Conservation (phyloP, 768 basidiomycete genomes). For the Mycena maculata region DNA sequence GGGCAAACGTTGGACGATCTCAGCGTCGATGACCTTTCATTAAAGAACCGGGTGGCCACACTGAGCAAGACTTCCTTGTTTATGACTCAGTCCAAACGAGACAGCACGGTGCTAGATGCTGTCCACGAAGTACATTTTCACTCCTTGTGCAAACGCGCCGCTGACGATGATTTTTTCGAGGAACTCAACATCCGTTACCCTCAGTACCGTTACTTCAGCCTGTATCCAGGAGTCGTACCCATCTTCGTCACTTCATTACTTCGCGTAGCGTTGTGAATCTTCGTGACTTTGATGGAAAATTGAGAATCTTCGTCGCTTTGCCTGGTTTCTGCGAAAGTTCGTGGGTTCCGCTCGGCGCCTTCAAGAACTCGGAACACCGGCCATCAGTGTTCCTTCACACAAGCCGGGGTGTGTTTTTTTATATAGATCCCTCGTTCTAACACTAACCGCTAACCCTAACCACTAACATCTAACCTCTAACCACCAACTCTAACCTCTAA, state of each 20-base stretch:
- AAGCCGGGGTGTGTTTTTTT: too few relatives aligned
- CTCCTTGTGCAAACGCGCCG: background rate
- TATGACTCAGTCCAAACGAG: background rate
- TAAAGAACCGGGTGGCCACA: background rate
- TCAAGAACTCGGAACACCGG: too few relatives aligned
- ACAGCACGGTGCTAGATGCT: constrained; percentile 1
- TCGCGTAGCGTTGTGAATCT: too few relatives aligned
- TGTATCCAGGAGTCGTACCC: background rate
- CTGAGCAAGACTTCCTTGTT: background rate
- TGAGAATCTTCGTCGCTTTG: too few relatives aligned
- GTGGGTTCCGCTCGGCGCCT: too few relatives aligned
- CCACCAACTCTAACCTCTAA: too few relatives aligned
- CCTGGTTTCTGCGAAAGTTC: too few relatives aligned
- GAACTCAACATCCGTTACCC: constrained; percentile 18
- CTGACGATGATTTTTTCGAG: background rate
- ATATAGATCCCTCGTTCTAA: too few relatives aligned
- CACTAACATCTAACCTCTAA: too few relatives aligned
- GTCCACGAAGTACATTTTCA: background rate
- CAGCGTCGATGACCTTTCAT: constrained; percentile 2
- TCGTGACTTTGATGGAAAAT: too few relatives aligned
- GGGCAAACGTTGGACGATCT: constrained; percentile 8
- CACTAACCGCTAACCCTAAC: too few relatives aligned
- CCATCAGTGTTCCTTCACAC: too few relatives aligned
- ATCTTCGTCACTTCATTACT: background rate
- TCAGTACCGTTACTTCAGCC: background rate